Base-by-base conservation (phyloP, 306 rosid genomes). In the peach (Prunus persica) region DNA sequence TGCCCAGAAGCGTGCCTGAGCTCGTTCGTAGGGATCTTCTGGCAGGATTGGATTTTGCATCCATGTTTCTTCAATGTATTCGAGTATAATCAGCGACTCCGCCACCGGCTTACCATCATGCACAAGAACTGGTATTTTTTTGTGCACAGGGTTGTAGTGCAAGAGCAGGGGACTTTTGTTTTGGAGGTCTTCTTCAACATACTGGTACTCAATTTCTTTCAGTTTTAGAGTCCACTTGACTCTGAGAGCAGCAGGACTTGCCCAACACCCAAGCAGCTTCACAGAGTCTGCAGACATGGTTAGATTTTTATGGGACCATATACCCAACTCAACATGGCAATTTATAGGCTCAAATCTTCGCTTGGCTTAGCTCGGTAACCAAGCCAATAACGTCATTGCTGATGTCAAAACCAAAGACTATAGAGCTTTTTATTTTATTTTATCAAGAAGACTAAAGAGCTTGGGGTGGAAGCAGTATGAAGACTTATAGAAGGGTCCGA, bases 1-100 rank as follows among this genome's bases (percentile, higher is more conserved):
- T n/a, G 86, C 76, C 89, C 86, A 82, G 73, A 88, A 84, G 71
- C 79, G 69, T 2, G 88, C 88, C 45, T 65, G 75, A 65, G 88
- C 87, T 62, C 68, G 79, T 72, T 83, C 85, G 65, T 85, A 75
- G 3, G 85, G 88, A 65, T 83, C 79, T 67, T 50, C 61, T 25
- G 89, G 82, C 66, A 88, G 86, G 75, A 85, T 80, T 24, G 85
- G 82, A 72, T 79, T 81, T 27, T 75, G 88, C 67, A 77, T 79
- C 86, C 88, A 83, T 14, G 74, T 76, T 66, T 88, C 89, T 5
- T 83, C 88, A 11, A 85, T 79, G 80, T 81, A 88, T 72, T 85
- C 83, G 30, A 85, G 52, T 60, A 83, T 85, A 49, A 83, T 50
- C 11, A 79, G 85, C 24, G 89, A 88, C 84, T 88, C 89, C 0